Conservation (phyloP, 2,329 filamentous ascomycete species). For the Alternaria sp. region DNA sequence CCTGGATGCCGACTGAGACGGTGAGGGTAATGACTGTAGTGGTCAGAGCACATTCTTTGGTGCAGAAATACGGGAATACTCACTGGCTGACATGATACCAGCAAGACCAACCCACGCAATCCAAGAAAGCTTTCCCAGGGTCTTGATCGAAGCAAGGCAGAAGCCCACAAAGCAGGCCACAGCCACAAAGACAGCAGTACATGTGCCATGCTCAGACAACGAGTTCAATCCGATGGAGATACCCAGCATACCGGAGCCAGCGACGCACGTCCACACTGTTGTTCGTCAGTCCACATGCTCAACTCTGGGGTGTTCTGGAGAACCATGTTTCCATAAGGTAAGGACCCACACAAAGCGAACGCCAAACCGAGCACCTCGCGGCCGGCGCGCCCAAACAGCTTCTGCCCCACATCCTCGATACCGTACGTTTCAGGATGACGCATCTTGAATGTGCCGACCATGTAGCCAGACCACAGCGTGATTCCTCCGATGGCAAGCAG, state of each 20-base stretch:
- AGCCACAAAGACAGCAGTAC: constrained; percentile 71
- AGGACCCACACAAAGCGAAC: constrained; percentile 47
- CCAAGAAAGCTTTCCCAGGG: constrained; percentile 35
- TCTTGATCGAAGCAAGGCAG: constrained; percentile 55
- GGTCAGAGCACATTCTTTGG: background rate
- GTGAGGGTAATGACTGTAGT: constrained; percentile 35
- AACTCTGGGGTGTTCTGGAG: constrained; percentile 24
- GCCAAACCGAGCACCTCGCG: constrained; percentile 56
- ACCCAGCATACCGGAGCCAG: constrained; percentile 73
- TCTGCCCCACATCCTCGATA: constrained; percentile 65
- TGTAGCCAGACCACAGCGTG: constrained; percentile 61
- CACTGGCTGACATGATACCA: constrained; percentile 33
- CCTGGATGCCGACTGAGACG: constrained; percentile 37
- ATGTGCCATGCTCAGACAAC: constrained; percentile 69
- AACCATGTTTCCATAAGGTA: constrained; percentile 12
- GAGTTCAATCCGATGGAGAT: constrained; percentile 49
- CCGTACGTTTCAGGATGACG: constrained; percentile 65
- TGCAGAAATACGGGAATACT: constrained; percentile 4
- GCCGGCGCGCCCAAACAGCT: constrained; percentile 63
- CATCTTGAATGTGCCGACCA: constrained; percentile 63
- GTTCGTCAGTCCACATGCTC: constrained; percentile 3
- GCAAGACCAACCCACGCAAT: constrained; percentile 37
- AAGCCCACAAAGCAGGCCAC: constrained; percentile 67
- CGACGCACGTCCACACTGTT: constrained; percentile 63
- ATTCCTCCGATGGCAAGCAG: constrained; percentile 54